phyloP scores from a whole-genome alignment of 1,284 basidiomycete genomes.

The Violaceomyces palustris region DNA sequence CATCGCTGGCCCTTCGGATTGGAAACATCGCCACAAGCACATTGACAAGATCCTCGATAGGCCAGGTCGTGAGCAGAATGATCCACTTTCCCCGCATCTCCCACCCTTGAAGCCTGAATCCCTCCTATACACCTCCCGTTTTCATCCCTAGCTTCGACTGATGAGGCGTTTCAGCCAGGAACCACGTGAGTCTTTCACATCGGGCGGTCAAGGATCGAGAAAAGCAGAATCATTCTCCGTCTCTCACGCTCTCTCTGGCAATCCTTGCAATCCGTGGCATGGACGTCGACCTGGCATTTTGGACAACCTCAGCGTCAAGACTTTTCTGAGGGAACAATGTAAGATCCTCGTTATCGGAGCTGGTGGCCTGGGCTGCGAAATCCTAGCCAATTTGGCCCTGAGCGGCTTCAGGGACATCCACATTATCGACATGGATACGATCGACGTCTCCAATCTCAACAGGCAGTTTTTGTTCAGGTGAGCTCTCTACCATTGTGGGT shows the following conservation, averaged over 20 bases:
- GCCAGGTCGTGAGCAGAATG: constrained; percentile 58
- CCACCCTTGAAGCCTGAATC: not conserved
- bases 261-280: not conserved
- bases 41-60: constrained; percentile 66
- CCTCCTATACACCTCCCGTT: no score
- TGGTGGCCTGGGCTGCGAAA: constrained; percentile 51
- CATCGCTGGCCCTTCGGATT: no score
- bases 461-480: constrained; percentile 96
- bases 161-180: constrained; percentile 34
- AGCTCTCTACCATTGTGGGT: no score
- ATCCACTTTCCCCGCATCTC: not conserved
- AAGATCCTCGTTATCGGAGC: constrained; percentile 87
- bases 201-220: not conserved
- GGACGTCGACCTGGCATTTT: no score
- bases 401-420: constrained; percentile 96
- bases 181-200: constrained; percentile 1
- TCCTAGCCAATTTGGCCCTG: constrained; percentile 46
- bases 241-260: not conserved
- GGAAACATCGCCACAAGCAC: constrained; percentile 23
- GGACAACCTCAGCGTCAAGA: constrained; percentile 62
- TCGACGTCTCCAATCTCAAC: constrained; percentile 97
- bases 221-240: not conserved
- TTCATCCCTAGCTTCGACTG: constrained; percentile 16
- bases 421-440: constrained; percentile 99
- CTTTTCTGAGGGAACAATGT: constrained; percentile 73